Conservation (phyloP, 768 basidiomycete species). For the Leccinum disarticulatum region DNA sequence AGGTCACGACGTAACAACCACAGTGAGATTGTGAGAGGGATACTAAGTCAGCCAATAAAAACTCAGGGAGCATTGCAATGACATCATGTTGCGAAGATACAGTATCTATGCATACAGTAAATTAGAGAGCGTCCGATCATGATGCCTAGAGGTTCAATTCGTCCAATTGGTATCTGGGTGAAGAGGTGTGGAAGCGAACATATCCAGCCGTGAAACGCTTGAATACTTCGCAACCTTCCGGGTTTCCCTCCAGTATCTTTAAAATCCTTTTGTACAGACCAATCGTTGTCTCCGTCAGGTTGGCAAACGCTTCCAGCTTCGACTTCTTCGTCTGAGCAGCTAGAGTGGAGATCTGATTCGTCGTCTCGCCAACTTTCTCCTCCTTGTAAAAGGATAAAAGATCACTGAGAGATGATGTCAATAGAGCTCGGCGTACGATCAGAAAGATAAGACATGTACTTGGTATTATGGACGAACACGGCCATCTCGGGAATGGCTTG, state of each 20-base stretch:
- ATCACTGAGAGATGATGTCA: background rate
- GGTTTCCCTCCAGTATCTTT: slow-evolving; percentile 18
- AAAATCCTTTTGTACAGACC: slow-evolving; percentile 20
- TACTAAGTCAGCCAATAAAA: too few species aligned
- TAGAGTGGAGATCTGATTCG: background rate
- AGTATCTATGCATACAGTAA: too few species aligned
- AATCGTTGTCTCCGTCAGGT: background rate
- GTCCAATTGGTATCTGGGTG: slow-evolving; percentile 18
- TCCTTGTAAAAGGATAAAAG: background rate
- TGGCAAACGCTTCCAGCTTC: background rate
- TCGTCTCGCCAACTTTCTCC: background rate
- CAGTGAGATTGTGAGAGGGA: too few species aligned
- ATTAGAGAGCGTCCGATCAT: too few species aligned
- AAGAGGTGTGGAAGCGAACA: slow-evolving; percentile 23
- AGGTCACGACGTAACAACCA: too few species aligned
- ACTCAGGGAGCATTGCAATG: too few species aligned
- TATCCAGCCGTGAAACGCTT: slow-evolving; percentile 14
- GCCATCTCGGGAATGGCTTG: background rate
- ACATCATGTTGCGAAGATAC: too few species aligned
- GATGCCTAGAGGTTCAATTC: slow-evolving; percentile 10
- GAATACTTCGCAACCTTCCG: slow-evolving; percentile 6
- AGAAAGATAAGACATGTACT: background rate
- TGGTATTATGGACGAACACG: background rate
- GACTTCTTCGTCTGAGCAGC: background rate
- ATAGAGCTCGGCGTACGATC: background rate